Evolutionary conservation across 2,329 filamentous ascomycete genomes (phyloP).

Genomic region (Aspergillus spinulosporus): DNA sequence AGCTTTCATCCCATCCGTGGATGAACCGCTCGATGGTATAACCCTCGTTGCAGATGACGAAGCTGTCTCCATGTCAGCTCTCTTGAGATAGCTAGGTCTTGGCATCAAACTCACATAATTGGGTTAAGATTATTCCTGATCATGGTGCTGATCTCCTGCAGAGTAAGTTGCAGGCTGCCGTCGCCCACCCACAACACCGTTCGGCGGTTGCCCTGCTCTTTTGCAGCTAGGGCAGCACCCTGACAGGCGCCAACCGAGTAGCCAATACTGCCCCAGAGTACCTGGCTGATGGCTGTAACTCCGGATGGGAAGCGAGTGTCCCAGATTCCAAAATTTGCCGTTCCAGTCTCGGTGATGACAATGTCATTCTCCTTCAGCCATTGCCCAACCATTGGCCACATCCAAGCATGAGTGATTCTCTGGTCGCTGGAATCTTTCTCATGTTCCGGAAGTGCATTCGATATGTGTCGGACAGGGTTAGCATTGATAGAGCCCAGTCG

Average conservation of each 20-base stretch:
- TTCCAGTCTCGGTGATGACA: conserved; percentile 83
- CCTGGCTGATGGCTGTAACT: conserved; percentile 80
- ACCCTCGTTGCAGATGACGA: conserved; percentile 83
- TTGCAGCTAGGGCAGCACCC: conserved; percentile 72
- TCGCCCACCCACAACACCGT: conserved; percentile 88
- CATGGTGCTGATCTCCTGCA: conserved; percentile 82
- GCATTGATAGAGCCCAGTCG: conserved; percentile 58
- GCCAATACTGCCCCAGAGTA: conserved; percentile 69
- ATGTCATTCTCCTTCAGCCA: conserved; percentile 74
- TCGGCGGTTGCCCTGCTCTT: conserved; percentile 63
- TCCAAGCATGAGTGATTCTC: conserved; percentile 53
- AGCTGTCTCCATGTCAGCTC: conserved; percentile 48
- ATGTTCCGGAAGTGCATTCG: conserved; percentile 53
- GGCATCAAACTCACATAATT: conserved; percentile 63
- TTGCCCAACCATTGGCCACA: conserved; percentile 75
- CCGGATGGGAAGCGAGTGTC: conserved; percentile 74
- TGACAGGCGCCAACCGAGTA: conserved; percentile 64
- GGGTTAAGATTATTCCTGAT: conserved; percentile 71
- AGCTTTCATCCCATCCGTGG: conserved; percentile 74
- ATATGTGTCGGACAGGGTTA: conserved; percentile 53
- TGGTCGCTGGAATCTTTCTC: conserved; percentile 35
- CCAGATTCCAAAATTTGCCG: conserved; percentile 84
- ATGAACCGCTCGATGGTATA: conserved; percentile 89
- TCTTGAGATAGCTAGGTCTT: neutral
- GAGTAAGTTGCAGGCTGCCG: conserved; percentile 80